Evolutionary conservation across 73 alveolate genomes (phyloP), one percentile per base, ranked within the genome.

Genomic region (Paraurostyla sp.): DNA sequence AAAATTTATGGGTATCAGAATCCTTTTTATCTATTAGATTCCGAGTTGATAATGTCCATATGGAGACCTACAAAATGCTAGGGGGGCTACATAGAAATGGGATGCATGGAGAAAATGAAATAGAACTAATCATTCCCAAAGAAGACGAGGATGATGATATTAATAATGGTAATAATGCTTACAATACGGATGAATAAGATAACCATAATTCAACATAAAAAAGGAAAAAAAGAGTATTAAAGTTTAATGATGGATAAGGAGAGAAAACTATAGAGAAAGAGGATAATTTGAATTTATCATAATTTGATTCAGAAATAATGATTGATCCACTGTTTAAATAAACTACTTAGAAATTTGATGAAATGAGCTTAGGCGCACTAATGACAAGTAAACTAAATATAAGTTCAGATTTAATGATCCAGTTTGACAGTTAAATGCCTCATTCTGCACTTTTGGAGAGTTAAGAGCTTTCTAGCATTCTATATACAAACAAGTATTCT

Each of bases 21-120:
- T 30, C 18, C 29, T 30, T 11, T 16, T 13, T 6, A 38, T 9
- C 3, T 65, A 38, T 38, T 65, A 65, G 82, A 22, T 73, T 13
- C 46, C 76, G 98, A 48, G 98, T 94, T 13, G 98, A 94, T 57
- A 81, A 93, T 88, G 96, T 94, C 30, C 98, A 94, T 76, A 59
- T 88, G 49, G 98, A 94, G 71, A 92, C 98, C 38, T 94, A 91
- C 78, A 85, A 89, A 42, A 81, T 94, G 92, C 58, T 94, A 41
- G 98, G 98, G 40, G 96, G 96, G 0, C 85, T 94, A 7, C 91
- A 81, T 42, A 52, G 91, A 49, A 7, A 52, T 59, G 83, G 78
- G 30, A 6, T 20, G 25, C 16, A 78, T 23, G 89, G 78, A 1
- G 89, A 54, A 51, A 27, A 18, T 35, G 78, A 54, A 54, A 51